Conservation (phyloP, 148 eudicot species). For the Silene conica region DNA sequence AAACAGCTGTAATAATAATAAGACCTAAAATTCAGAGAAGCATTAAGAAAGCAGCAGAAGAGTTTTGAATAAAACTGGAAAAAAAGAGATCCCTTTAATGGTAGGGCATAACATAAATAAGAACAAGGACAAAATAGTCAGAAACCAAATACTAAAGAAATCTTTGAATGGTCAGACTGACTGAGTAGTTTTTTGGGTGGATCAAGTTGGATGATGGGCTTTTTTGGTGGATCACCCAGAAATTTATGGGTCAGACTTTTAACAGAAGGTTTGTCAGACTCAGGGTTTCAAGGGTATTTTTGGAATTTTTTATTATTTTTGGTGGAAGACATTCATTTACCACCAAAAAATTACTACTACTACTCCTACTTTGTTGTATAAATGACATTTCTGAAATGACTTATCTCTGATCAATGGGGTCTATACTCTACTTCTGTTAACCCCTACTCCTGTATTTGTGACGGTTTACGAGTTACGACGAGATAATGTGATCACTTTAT, state of each 20-base stretch:
- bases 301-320: constrained; percentile 11
- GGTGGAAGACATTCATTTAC: constrained; percentile 19
- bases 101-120: constrained; percentile 1
- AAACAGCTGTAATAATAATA: not conserved
- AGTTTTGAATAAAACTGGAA: not conserved
- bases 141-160: constrained; percentile 1
- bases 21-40: constrained; percentile 10
- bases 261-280: constrained; percentile 21
- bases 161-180: constrained; percentile 27
- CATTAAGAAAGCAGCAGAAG: not conserved
- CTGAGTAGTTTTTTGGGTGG: constrained; percentile 3
- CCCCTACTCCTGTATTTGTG: not conserved
- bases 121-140: constrained; percentile 10
- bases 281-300: constrained; percentile 1
- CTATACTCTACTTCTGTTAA: not conserved
- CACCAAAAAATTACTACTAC: not conserved
- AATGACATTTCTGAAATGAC: constrained; percentile 27
- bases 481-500: no score
- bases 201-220: not conserved
- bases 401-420: constrained; percentile 20
- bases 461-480: no score
- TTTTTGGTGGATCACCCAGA: constrained; percentile 24
- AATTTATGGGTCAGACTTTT: constrained; percentile 22
- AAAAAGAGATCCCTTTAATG: not conserved
- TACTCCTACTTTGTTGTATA: not conserved